These are phyloP conservation scores for Aaosphaeria arxii DNA, from an alignment of 2,329 filamentous ascomycete species.

Conservation along the genomic window DNA sequence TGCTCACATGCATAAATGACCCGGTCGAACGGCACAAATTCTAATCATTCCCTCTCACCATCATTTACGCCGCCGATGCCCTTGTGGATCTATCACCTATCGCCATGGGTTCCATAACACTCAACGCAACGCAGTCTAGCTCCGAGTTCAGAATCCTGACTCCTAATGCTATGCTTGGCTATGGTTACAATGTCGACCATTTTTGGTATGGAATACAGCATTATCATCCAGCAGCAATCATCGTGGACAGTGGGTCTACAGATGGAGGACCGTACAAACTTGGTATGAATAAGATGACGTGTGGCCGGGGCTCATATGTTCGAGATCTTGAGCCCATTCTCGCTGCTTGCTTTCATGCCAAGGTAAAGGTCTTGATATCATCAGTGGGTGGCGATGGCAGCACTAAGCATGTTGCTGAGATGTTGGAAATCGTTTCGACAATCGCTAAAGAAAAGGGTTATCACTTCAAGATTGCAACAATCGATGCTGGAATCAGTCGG, in stretches of 20 bases:
- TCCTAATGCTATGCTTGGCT: constrained; percentile 33
- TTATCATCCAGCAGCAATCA: constrained; percentile 26
- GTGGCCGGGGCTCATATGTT: constrained; percentile 39
- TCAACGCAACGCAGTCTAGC: background rate
- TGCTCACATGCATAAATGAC: too few species aligned
- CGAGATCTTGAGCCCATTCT: constrained; percentile 44
- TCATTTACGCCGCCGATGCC: too few species aligned
- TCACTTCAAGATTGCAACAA: constrained; percentile 1
- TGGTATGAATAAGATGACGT: constrained; percentile 35
- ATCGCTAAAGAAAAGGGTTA: constrained; percentile 16
- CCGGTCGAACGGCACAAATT: too few species aligned
- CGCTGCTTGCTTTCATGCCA: constrained; percentile 24
- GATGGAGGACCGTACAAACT: constrained; percentile 29
- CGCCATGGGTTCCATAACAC: too few species aligned
- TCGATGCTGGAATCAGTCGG: background rate
- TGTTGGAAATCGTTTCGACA: constrained; percentile 40
- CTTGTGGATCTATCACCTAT: too few species aligned
- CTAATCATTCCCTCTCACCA: too few species aligned
- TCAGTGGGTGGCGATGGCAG: constrained; percentile 51
- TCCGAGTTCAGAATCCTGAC: constrained; percentile 23
- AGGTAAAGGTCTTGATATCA: constrained; percentile 42
- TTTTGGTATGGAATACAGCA: constrained; percentile 30
- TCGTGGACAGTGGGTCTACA: constrained; percentile 31
- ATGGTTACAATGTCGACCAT: constrained; percentile 25
- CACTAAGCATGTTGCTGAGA: constrained; percentile 42